Evolutionary conservation across 257 asterid species (phyloP).

Genomic region (Primulina tabacum): DNA sequence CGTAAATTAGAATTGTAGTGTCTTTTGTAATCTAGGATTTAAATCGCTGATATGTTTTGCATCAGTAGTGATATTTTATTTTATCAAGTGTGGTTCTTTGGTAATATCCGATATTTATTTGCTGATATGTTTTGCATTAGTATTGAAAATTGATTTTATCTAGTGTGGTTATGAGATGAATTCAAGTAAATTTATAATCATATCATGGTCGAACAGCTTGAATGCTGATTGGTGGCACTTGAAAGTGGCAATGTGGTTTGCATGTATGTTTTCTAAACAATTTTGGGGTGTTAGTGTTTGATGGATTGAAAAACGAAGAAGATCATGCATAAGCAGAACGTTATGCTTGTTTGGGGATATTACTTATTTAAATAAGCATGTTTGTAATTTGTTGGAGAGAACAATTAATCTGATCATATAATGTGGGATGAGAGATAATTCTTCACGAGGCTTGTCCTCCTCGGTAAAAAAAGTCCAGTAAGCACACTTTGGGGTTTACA

Average conservation of each 20-base stretch:
- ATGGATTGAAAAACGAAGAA: neutral
- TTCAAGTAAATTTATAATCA: neutral
- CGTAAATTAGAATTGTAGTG: slow-evolving; percentile 4
- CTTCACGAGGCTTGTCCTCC: neutral
- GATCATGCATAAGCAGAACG: too few species aligned
- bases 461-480: neutral
- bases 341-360: neutral
- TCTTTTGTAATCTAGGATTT: slow-evolving; percentile 9
- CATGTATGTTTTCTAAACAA: too few species aligned
- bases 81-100: neutral
- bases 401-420: neutral
- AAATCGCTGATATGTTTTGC: slow-evolving; percentile 5
- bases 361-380: neutral
- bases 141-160: neutral
- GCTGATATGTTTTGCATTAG: neutral
- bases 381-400: neutral
- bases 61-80: neutral
- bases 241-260: too few species aligned
- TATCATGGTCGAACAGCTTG: neutral
- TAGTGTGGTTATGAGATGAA: neutral
- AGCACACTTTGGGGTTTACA: neutral
- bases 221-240: neutral
- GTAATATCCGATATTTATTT: too few species aligned
- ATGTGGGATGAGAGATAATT: neutral
- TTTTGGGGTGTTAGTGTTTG: neutral